These are phyloP conservation scores for Comarum palustre DNA, from an alignment of 306 rosid genomes.

Conservation along the genomic window DNA sequence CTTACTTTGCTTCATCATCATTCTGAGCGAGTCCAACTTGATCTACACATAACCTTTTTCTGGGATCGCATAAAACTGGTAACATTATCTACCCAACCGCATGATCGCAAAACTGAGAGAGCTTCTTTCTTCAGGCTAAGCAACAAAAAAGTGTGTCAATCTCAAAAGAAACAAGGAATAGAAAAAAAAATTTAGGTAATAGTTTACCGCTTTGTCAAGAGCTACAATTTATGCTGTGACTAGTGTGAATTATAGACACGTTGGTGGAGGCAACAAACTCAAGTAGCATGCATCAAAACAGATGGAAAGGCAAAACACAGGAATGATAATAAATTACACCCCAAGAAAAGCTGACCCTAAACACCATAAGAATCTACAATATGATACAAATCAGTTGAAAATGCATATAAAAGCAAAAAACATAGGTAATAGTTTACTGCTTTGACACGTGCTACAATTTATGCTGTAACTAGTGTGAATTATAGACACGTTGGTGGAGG, in stretches of 20 bases:
- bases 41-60: conserved; percentile 52
- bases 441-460: neutral
- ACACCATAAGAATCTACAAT: neutral
- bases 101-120: conserved; percentile 57
- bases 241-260: neutral
- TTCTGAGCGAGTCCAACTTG: conserved; percentile 41
- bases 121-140: conserved; percentile 66
- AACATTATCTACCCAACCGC: conserved; percentile 76
- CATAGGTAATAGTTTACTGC: too few relatives aligned
- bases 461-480: neutral
- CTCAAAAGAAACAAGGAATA: neutral
- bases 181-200: neutral
- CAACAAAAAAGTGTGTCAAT: conserved; percentile 16
- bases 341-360: neutral
- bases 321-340: neutral
- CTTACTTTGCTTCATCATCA: conserved; percentile 54
- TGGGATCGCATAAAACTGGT: conserved; percentile 52
- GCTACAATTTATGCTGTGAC: neutral
- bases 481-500: neutral
- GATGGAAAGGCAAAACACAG: neutral
- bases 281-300: neutral
- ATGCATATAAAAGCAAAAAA: neutral
- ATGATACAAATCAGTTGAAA: neutral
- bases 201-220: neutral
- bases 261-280: neutral